Conservation (phyloP, 2,329 filamentous ascomycete species). For the Emergomyces pasteurianus region DNA sequence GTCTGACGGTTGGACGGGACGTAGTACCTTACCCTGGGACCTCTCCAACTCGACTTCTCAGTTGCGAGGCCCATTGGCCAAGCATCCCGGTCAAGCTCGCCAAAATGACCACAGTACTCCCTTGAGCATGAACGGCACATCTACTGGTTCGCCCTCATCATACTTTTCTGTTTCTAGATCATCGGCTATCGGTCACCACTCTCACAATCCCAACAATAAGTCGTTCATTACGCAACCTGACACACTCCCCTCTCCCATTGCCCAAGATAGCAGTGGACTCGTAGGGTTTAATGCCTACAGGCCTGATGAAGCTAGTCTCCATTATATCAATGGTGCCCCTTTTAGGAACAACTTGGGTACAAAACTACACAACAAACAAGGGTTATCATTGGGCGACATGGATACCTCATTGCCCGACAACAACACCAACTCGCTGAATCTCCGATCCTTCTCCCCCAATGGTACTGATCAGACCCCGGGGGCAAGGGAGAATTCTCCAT, state of each 20-base stretch:
- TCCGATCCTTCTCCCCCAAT: conserved; percentile 20
- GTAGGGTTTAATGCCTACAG: conserved; percentile 21
- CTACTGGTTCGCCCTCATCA: conserved; percentile 28
- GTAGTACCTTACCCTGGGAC: conserved; percentile 48
- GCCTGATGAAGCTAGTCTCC: conserved; percentile 22
- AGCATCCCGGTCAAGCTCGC: conserved; percentile 45
- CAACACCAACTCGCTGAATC: conserved; percentile 14
- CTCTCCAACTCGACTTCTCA: conserved; percentile 36
- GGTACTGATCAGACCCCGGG: conserved; percentile 20
- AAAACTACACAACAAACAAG: conserved; percentile 22
- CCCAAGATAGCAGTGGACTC: conserved; percentile 7
- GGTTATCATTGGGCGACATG: conserved; percentile 17
- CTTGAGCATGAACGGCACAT: conserved; percentile 25
- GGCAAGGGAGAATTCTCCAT: conserved; percentile 13
- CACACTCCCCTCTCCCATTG: background rate
- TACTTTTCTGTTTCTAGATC: conserved; percentile 38
- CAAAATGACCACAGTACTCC: conserved; percentile 33
- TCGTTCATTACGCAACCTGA: conserved; percentile 19
- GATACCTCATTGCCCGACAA: conserved; percentile 22
- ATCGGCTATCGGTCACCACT: conserved; percentile 34
- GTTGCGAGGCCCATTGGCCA: conserved; percentile 33
- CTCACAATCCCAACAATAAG: conserved; percentile 19
- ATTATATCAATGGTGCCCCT: conserved; percentile 21
- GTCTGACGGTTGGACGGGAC: conserved; percentile 49
- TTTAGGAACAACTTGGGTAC: conserved; percentile 20